phyloP scores from a whole-genome alignment of 208 protist species.

The Trypanosoma avium region DNA sequence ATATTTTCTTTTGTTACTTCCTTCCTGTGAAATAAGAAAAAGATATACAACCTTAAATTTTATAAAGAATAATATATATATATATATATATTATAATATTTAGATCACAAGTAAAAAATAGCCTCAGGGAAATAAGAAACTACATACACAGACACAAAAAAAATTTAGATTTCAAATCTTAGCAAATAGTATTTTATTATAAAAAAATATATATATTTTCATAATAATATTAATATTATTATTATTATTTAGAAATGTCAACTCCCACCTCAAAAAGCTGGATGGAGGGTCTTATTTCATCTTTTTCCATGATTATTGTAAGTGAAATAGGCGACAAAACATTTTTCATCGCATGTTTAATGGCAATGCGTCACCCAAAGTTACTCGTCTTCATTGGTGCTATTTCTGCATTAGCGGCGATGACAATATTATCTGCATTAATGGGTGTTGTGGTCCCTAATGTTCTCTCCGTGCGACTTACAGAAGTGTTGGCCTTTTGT shows the following conservation, averaged over 20 bases:
- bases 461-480: conserved; percentile 85
- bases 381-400: conserved; percentile 86
- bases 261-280: conserved; percentile 10
- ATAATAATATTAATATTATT: not conserved
- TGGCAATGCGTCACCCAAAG: conserved; percentile 93
- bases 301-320: conserved; percentile 91
- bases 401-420: conserved; percentile 83
- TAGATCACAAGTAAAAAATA: no score
- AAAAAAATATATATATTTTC: not conserved
- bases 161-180: no score
- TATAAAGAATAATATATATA: no score
- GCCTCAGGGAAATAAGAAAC: no score
- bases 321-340: conserved; percentile 96
- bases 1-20: not conserved
- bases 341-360: conserved; percentile 96
- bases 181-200: no score
- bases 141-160: not conserved
- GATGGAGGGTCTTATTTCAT: conserved; percentile 85
- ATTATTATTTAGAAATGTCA: not conserved
- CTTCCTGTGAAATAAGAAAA: not conserved
- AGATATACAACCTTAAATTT: no score
- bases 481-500: conserved; percentile 75
- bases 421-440: conserved; percentile 92
- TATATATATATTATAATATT: no score
- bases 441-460: conserved; percentile 85